Evolutionary conservation across 805 yeast genomes (phyloP), one percentile per base, ranked within the genome.

Genomic region (Maudiozyma bulderi): DNA sequence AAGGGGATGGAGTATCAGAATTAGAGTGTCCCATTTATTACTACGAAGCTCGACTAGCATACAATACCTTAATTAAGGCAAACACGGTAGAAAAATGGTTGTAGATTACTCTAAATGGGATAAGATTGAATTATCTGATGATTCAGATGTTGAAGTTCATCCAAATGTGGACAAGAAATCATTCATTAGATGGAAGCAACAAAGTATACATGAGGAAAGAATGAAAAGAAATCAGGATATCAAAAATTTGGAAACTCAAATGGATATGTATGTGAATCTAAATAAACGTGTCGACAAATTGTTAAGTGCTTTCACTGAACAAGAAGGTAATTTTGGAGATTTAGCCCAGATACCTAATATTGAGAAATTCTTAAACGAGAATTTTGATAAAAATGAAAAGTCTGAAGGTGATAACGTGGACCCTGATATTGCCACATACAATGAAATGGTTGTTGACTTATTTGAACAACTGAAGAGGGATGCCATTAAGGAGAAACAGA

Each of bases 61-160:
- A 20, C 26, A 35, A 35, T n/a, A 13, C 15, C 7, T 7, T 35
- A 6, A 9, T 13, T n/a, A 35, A n/a, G 35, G 13, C 10, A 33
- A n/a, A 33, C 35, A 33, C 13, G 38, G 29, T 6, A 40, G 11
- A 40, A 35, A 13, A 29, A 86, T 86, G 95, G 81, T 86, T 33
- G 81, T 93, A 55, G 99, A 93, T 66, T 93, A 93, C 69, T 88
- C 96, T 9, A 93, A 91, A 65, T 93, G 99, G 98, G 99, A 93
- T 68, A 87, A 88, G 64, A 79, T 93, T 51, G 99, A 93, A 66
- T 72, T 93, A 39, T 87, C 96, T 20, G 99, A 93, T 65, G 99
- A 93, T 67, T 88, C 96, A 8, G 99, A 93, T 60, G 73, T 93
- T 45, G 99, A 93, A 61, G 98, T 91, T 13, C 99, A 93, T 64